Base-by-base conservation (phyloP, 2,329 filamentous ascomycete genomes). In the Venturia nashicola region DNA sequence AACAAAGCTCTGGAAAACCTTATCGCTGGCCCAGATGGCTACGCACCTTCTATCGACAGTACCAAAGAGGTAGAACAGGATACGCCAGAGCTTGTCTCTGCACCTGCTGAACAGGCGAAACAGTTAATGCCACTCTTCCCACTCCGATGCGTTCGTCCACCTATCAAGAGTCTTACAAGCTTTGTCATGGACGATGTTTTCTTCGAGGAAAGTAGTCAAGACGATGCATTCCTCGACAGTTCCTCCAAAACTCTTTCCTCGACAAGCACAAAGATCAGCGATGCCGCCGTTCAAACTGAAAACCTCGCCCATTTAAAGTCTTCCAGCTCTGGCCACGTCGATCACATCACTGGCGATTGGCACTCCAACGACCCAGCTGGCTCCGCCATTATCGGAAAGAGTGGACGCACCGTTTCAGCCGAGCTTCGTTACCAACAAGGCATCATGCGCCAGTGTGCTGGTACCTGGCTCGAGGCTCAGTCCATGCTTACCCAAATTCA, bases 361-460 rank as follows among this genome's bases (percentile, higher is more conserved):
- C 39, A 60, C 23, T 60, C 59, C n/a, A 60, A 60, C 18, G 59
- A 42, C 39, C 59, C 59, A 16, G 59, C 59, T 42, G 59, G 39
- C n/a, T 44, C 59, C 16, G 59, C n/a, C n/a, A 32, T 60, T n/a
- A 42, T 60, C 14, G 39, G 27, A 4, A 57, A 14, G 23, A 11
- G 12, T 34, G 32, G 14, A 57, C 51, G 51, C 16, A 57, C 27
- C n/a, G 32, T 36, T 57, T 57, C 51, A n/a, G 51, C 51, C 27
- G 51, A 57, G 32, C 51, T 57, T 34, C 51, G 51, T 36, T 36
- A 57, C 51, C 51, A n/a, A 8, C 27, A 57, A 57, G 51, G 14
- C 51, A 57, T 57, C 14, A 36, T 57, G 27, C 51, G 51, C 27
- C 46, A 51, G 20, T 51, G 46, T 51, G 46, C 46, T 23, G 46